phyloP scores from a whole-genome alignment of 2,329 filamentous ascomycete species.

The Ascochyta viciae-villosae region DNA sequence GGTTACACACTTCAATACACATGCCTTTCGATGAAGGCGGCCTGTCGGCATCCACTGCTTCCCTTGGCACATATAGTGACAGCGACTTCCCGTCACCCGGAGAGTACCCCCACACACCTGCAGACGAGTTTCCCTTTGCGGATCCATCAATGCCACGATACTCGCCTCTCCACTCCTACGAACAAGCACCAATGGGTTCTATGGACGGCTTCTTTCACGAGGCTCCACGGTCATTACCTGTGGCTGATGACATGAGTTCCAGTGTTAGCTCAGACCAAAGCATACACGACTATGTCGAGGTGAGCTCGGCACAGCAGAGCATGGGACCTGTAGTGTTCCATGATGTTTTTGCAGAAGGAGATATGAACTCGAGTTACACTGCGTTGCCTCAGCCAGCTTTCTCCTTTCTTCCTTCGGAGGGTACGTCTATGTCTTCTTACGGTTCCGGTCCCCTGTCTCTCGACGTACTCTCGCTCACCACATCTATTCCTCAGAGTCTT shows the following conservation, averaged over 20 bases:
- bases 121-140: conserved; percentile 51
- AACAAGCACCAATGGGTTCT: conserved; percentile 47
- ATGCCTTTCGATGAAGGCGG: conserved; percentile 51
- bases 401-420: conserved; percentile 50
- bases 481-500: conserved; percentile 54
- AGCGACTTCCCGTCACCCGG: conserved; percentile 57
- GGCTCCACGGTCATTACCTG: conserved; percentile 45
- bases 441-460: conserved; percentile 48
- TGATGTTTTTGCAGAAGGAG: conserved; percentile 49
- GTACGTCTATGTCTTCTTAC: conserved; percentile 51
- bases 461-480: conserved; percentile 50
- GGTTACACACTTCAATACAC: conserved; percentile 52
- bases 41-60: conserved; percentile 55
- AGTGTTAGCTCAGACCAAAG: conserved; percentile 57
- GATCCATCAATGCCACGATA: conserved; percentile 50
- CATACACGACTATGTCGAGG: conserved; percentile 52
- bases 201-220: conserved; percentile 48
- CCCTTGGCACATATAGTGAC: conserved; percentile 56
- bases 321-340: conserved; percentile 47
- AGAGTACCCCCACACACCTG: conserved; percentile 57
- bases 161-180: conserved; percentile 42
- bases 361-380: conserved; percentile 48
- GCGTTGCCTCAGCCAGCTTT: conserved; percentile 48
- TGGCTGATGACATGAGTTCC: conserved; percentile 53
- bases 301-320: conserved; percentile 43